A percentile compares a stretch with the other conserved stretches of the same genome.
Evolutionary conservation across 352 stramenopile genomes (phyloP).

Genomic region (Phytopythium ostracodes): DNA sequence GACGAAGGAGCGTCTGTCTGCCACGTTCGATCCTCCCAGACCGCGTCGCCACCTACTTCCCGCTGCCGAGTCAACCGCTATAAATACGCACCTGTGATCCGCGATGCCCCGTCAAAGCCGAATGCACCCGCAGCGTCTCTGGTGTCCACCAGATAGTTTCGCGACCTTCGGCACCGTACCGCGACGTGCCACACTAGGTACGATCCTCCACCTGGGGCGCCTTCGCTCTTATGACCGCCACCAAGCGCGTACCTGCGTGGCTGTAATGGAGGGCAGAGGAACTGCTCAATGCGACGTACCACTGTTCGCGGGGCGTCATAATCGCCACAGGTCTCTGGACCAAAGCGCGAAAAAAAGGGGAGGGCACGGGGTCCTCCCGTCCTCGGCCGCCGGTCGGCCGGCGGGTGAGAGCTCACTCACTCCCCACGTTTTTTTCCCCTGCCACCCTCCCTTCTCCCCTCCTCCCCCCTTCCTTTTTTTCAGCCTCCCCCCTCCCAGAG

Average conservation of each 20-base stretch:
- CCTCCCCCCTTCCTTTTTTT: neutral
- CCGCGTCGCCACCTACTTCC: neutral
- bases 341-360: neutral
- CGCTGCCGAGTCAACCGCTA: neutral
- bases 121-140: no score
- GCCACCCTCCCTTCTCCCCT: neutral
- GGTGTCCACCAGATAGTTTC: neutral
- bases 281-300: neutral
- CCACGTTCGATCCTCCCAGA: neutral
- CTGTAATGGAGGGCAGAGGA: no score
- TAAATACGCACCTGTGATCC: neutral
- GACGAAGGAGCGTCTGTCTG: neutral
- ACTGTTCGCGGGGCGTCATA: constrained; percentile 3
- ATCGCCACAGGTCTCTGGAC: neutral
- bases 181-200: no score
- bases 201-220: no score
- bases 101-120: neutral
- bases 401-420: neutral
- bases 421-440: neutral
- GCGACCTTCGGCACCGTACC: neutral
- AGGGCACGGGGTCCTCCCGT: neutral
- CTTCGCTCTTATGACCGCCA: no score
- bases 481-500: neutral
- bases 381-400: no score
- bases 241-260: no score